These are phyloP conservation scores for Huntiella omanensis DNA, from an alignment of 2,329 filamentous ascomycete species.

Conservation along the genomic window DNA sequence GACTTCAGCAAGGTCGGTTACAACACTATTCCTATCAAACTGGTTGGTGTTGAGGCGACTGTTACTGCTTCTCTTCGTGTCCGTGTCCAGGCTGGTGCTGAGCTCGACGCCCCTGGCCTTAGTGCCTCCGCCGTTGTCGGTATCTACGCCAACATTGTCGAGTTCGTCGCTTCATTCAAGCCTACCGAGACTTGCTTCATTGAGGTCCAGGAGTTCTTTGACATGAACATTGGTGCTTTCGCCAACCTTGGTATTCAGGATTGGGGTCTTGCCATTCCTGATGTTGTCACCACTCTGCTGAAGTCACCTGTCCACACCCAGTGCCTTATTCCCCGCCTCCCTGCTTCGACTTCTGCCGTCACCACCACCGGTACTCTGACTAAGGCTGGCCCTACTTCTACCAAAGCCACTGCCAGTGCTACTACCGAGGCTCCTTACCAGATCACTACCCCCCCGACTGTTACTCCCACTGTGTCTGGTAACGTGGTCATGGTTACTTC, in stretches of 20 bases:
- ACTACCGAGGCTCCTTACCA: background rate
- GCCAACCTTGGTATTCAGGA: conserved; percentile 21
- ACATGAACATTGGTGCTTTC: conserved; percentile 22
- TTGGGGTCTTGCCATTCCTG: conserved; percentile 22
- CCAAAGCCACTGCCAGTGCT: conserved; percentile 1
- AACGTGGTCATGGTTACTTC: conserved; percentile 4
- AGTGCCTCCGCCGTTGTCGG: conserved; percentile 24
- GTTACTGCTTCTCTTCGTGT: conserved; percentile 32
- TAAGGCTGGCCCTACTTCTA: background rate
- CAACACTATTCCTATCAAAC: conserved; percentile 27
- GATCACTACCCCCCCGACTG: background rate
- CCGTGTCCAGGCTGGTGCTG: conserved; percentile 26
- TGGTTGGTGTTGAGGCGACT: conserved; percentile 27
- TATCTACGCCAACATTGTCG: conserved; percentile 33
- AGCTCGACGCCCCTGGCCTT: conserved; percentile 19
- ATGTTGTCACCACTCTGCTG: conserved; percentile 22
- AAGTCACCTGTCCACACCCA: conserved; percentile 20
- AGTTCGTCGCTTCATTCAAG: conserved; percentile 28
- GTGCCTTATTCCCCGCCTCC: conserved; percentile 16
- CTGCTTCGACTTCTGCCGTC: background rate
- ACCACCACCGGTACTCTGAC: background rate
- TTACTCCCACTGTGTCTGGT: too few relatives aligned
- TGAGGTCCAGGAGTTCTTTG: conserved; percentile 19
- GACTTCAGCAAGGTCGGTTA: conserved; percentile 25
- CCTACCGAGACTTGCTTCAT: conserved; percentile 20